Evolutionary conservation across 2,329 filamentous ascomycete genomes (phyloP), one percentile per base, ranked within the genome.

Genomic region (Cladosporium sp.): DNA sequence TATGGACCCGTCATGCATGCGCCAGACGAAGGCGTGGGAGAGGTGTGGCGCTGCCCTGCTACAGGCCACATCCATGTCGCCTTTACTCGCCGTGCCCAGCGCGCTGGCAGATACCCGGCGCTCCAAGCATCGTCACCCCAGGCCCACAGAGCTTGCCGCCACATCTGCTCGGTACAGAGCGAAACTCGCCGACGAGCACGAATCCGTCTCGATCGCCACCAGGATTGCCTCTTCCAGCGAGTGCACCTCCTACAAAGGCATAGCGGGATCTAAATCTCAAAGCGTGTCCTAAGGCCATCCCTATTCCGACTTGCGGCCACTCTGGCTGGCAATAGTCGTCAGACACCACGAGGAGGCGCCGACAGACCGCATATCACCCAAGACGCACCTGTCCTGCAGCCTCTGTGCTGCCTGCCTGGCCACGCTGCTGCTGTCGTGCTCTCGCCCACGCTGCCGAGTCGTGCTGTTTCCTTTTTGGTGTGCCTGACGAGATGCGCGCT

Each of bases 401-500:
- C 19, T 25, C 7, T 47, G 43, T 47, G 43, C 25, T 8, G 50
- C 36, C 19, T 17, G 20, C 22, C 34, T 40, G 39, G 51, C 38
- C 20, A 20, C 39, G 39, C 39, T 42, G 39, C 12, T 19, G 39
- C 39, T 42, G 39, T 20, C 17, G 39, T 42, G 39, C 17, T 20
- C 39, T 42, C 39, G 6, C 20, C 17, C 49, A 34, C 11, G 22
- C 20, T 17, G 22, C 15, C 51, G 51, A 40, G 15, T 37, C 54
- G 40, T 56, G 54, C 54, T 56, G 54, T 49, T 56, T 49, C 54
- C 54, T 20, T 47, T 47, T 56, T 17, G 39, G 52, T 55, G 15
- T 25, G 28, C 52, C 52, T 47, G 52, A 55, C 52, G 52, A 55
- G 30, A 25, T 17, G 51, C 49, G 9, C 34, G 14, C 54, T 47